phyloP scores from a whole-genome alignment of 306 rosid genomes.

The Quercus dentata region DNA sequence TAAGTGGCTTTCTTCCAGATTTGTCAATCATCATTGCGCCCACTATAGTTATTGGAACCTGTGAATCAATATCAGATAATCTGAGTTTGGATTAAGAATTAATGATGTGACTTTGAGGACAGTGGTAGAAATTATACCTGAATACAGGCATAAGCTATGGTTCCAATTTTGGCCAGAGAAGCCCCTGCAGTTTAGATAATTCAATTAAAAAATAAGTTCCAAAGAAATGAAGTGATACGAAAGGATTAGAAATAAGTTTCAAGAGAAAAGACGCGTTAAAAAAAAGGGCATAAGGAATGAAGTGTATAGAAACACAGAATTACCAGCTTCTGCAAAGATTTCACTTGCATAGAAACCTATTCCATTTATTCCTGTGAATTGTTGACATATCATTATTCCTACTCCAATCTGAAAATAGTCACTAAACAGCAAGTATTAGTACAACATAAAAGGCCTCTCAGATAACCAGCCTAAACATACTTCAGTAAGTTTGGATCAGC shows the following conservation, averaged over 20 bases:
- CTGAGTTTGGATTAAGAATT: background rate
- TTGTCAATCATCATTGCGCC: constrained; percentile 45
- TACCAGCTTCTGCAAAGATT: constrained; percentile 47
- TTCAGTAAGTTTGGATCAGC: too few relatives aligned
- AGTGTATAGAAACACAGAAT: background rate
- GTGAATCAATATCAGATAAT: constrained; percentile 3
- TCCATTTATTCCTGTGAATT: constrained; percentile 48
- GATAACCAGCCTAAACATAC: background rate
- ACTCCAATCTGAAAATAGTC: constrained; percentile 38
- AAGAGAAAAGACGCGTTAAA: background rate
- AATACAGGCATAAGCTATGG: constrained; percentile 45
- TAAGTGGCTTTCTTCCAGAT: constrained; percentile 50
- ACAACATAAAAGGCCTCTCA: constrained; percentile 1
- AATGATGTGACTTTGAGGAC: background rate
- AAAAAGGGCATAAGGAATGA: background rate
- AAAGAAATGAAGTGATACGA: background rate
- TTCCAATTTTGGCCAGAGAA: constrained; percentile 43
- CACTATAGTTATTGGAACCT: constrained; percentile 44
- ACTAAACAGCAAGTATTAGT: constrained; percentile 2
- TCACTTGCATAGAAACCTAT: constrained; percentile 47
- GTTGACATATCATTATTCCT: constrained; percentile 50
- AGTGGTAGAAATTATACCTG: constrained; percentile 28
- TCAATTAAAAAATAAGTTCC: background rate
- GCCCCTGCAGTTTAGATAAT: constrained; percentile 30
- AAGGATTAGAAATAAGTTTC: background rate